phyloP scores from a whole-genome alignment of 2,329 filamentous ascomycete genomes.

The Talaromyces marneffei region DNA sequence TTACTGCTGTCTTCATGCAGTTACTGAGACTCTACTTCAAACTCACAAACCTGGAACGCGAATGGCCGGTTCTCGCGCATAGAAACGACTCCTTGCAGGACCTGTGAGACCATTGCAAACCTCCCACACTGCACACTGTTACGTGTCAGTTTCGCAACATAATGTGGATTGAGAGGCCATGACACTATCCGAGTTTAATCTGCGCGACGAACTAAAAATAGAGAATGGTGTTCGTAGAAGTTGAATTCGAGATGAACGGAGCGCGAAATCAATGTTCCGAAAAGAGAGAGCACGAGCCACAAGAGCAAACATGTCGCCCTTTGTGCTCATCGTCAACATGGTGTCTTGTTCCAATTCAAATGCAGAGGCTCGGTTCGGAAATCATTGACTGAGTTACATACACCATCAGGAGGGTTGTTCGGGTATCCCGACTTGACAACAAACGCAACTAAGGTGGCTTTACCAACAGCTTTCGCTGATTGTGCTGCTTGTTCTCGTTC shows the following conservation, averaged over 20 bases:
- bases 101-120: neutral
- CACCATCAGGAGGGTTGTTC: neutral
- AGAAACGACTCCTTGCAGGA: conserved; percentile 2
- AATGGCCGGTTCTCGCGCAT: neutral
- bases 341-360: neutral
- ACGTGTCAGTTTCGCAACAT: neutral
- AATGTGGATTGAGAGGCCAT: neutral
- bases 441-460: neutral
- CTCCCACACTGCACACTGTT: neutral
- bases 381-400: neutral
- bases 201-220: neutral
- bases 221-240: neutral
- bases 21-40: neutral
- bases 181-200: neutral
- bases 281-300: neutral
- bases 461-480: neutral
- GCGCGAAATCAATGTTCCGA: conserved; percentile 10
- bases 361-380: neutral
- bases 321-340: neutral
- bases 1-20: neutral
- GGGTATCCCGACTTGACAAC: neutral
- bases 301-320: neutral
- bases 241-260: neutral
- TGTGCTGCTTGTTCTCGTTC: neutral
- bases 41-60: neutral